Conservation (phyloP, 2,329 filamentous ascomycete species). For the Alternaria solani region DNA sequence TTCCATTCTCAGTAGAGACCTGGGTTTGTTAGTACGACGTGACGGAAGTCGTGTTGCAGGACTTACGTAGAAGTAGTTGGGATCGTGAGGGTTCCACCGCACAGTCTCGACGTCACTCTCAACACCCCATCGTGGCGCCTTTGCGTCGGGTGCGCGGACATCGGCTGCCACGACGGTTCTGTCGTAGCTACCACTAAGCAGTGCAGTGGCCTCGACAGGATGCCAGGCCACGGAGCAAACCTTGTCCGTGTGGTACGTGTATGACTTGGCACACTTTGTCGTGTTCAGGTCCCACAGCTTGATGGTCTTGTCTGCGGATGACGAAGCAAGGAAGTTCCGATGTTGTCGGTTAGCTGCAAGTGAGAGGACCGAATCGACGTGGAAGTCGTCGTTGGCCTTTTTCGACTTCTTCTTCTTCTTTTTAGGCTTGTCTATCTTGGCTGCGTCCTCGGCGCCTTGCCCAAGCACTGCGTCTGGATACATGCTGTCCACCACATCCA, state of each 20-base stretch:
- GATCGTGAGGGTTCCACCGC: slow-evolving; percentile 90
- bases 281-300: slow-evolving; percentile 98
- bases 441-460: slow-evolving; percentile 63
- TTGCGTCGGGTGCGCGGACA: slow-evolving; percentile 89
- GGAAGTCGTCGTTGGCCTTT: slow-evolving; percentile 89
- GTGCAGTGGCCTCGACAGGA: slow-evolving; percentile 81
- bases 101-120: slow-evolving; percentile 95
- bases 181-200: slow-evolving; percentile 94
- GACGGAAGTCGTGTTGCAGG: not conserved
- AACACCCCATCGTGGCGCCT: slow-evolving; percentile 85
- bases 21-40: slow-evolving; percentile 32
- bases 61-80: slow-evolving; percentile 88
- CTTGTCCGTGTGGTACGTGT: slow-evolving; percentile 95
- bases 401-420: slow-evolving; percentile 91
- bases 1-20: slow-evolving; percentile 84
- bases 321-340: slow-evolving; percentile 91
- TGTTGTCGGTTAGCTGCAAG: slow-evolving; percentile 93
- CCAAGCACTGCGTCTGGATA: slow-evolving; percentile 97
- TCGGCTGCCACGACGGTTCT: slow-evolving; percentile 93
- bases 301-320: slow-evolving; percentile 94
- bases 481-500: slow-evolving; percentile 96
- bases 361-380: slow-evolving; percentile 91
- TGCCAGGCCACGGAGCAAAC: slow-evolving; percentile 97
- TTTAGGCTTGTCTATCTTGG: slow-evolving; percentile 67
- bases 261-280: slow-evolving; percentile 91